Evolutionary conservation across 2,329 filamentous ascomycete species (phyloP).

Genomic region (Penicillium sp.): DNA sequence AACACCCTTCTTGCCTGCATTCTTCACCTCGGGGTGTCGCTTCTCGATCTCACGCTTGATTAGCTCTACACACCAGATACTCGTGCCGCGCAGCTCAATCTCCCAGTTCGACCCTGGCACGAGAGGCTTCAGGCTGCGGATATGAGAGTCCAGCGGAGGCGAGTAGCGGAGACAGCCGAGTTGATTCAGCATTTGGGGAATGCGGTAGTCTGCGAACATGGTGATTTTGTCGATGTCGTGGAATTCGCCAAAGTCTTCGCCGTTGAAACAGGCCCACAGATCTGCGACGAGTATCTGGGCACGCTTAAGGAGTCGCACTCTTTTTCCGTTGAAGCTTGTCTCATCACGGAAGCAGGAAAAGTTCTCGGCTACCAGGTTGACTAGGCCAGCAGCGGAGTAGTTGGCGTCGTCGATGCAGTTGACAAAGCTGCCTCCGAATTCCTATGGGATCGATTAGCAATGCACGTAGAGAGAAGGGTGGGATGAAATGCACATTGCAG

Average conservation of each 20-base stretch:
- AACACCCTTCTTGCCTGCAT: constrained; percentile 8
- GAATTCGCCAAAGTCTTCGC: constrained; percentile 75
- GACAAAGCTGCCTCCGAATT: constrained; percentile 71
- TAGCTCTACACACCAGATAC: constrained; percentile 93
- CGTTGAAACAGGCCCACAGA: constrained; percentile 92
- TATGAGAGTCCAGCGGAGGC: constrained; percentile 69
- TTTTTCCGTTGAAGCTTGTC: constrained; percentile 68
- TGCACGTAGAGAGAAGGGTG: neutral
- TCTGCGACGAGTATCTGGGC: constrained; percentile 96
- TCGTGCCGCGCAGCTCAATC: constrained; percentile 84
- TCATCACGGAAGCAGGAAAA: constrained; percentile 88
- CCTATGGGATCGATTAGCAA: constrained; percentile 45
- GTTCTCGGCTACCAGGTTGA: constrained; percentile 78
- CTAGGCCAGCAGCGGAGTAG: constrained; percentile 76
- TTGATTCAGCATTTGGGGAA: constrained; percentile 86
- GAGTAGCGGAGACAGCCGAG: constrained; percentile 82
- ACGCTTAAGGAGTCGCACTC: constrained; percentile 83
- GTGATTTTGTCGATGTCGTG: constrained; percentile 91
- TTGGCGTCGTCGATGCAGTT: constrained; percentile 72
- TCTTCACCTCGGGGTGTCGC: constrained; percentile 65
- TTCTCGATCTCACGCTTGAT: constrained; percentile 76
- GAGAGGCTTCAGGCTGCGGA: constrained; percentile 64
- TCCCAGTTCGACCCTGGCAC: constrained; percentile 75
- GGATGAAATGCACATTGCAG: constrained; percentile 59
- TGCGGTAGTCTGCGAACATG: constrained; percentile 97